These are phyloP conservation scores for Backusella westeae DNA, from an alignment of 192 early-diverging fungal genomes.

Conservation along the genomic window DNA sequence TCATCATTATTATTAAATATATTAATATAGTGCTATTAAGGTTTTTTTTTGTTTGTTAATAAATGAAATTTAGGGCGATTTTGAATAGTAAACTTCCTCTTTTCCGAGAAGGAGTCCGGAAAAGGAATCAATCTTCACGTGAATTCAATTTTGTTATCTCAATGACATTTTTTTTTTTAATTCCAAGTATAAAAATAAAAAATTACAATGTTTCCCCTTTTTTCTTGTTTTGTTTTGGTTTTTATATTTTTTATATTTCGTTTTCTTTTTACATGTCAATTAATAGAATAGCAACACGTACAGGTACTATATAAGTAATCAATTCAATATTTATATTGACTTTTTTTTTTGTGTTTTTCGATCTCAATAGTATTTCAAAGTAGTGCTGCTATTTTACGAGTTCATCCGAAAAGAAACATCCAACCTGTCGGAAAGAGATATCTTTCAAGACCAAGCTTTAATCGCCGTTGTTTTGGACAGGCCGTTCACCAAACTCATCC, in stretches of 20 bases:
- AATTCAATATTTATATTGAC: not conserved
- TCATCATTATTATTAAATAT: not conserved
- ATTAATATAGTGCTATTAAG: not conserved
- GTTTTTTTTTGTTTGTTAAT: not conserved
- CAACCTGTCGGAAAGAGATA: not conserved
- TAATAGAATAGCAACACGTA: not conserved
- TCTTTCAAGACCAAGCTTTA: conserved; percentile 6
- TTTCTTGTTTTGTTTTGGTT: not conserved
- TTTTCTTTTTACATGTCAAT: not conserved
- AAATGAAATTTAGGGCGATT: not conserved
- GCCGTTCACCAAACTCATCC: conserved; percentile 81
- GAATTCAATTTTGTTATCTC: not conserved
- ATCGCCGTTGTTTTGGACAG: conserved; percentile 60
- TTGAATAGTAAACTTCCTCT: not conserved
- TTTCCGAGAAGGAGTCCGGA: not conserved
- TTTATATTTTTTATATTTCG: not conserved
- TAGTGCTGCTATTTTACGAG: not conserved
- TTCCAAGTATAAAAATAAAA: not conserved
- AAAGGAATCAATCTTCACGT: not conserved
- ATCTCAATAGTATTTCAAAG: conserved; percentile 1
- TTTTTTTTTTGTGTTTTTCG: not conserved
- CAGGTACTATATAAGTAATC: not conserved
- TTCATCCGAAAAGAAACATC: not conserved
- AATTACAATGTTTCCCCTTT: not conserved
- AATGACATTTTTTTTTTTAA: not conserved